phyloP scores from a whole-genome alignment of 2,329 filamentous ascomycete species.

The Botrytis deweyae region DNA sequence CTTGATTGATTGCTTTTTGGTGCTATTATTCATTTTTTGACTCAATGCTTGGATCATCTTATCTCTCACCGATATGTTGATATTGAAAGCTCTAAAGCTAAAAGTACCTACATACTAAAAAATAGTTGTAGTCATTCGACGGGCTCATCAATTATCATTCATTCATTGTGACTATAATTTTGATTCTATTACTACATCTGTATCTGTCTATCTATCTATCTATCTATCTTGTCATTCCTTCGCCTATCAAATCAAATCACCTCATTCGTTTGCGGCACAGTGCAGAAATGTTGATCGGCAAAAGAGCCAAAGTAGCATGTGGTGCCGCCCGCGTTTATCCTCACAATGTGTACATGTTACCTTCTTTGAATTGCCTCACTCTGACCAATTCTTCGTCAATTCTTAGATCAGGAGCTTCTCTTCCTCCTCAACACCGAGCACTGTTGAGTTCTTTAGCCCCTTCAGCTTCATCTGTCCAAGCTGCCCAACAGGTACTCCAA shows the following conservation, averaged over 20 bases:
- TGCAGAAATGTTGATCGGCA: slow-evolving; percentile 20
- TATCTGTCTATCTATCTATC: neutral
- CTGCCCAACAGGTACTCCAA: slow-evolving; percentile 24
- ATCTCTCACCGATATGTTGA: slow-evolving; percentile 1
- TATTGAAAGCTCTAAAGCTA: neutral
- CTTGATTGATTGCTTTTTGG: neutral
- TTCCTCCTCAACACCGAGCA: slow-evolving; percentile 21
- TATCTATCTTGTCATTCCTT: neutral
- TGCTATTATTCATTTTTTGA: neutral
- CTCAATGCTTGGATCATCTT: neutral
- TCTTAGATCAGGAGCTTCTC: slow-evolving; percentile 18
- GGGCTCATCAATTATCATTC: neutral
- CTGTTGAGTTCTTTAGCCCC: slow-evolving; percentile 13
- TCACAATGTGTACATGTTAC: slow-evolving; percentile 7
- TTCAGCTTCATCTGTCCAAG: slow-evolving; percentile 24
- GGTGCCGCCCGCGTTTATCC: neutral
- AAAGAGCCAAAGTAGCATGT: slow-evolving; percentile 6
- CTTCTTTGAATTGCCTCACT: slow-evolving; percentile 17
- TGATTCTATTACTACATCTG: neutral
- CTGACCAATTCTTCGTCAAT: neutral
- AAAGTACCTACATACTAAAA: neutral
- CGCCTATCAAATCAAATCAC: neutral
- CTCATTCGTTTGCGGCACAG: neutral
- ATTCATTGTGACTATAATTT: neutral
- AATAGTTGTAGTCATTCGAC: slow-evolving; percentile 17